Conservation (phyloP, 2,329 filamentous ascomycete species). For the Geosmithia flava region DNA sequence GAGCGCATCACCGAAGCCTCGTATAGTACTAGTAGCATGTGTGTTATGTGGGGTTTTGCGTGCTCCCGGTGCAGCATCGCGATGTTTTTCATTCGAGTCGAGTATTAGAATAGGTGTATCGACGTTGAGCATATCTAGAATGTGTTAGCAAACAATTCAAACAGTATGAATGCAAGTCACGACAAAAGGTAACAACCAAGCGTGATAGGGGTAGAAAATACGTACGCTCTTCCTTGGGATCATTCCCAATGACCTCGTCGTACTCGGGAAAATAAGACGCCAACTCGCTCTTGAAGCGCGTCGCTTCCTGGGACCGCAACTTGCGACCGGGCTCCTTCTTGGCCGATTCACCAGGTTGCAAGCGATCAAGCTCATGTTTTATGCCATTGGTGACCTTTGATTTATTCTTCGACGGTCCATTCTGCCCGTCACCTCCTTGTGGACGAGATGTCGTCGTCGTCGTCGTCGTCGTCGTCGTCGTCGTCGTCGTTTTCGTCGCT, state of each 20-base stretch:
- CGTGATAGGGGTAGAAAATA: slow-evolving; percentile 9
- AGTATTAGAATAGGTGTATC: slow-evolving; percentile 64
- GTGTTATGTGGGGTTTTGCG: slow-evolving; percentile 8
- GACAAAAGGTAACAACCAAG: too few species aligned
- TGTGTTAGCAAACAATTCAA: neutral
- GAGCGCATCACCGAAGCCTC: slow-evolving; percentile 41
- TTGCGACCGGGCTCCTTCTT: slow-evolving; percentile 52
- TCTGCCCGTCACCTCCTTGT: neutral
- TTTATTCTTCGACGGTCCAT: slow-evolving; percentile 33
- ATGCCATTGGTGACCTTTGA: slow-evolving; percentile 50
- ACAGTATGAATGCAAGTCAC: neutral
- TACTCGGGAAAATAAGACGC: slow-evolving; percentile 88
- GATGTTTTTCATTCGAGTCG: slow-evolving; percentile 30
- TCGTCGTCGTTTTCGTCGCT: neutral
- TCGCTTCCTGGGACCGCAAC: slow-evolving; percentile 75
- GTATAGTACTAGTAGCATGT: slow-evolving; percentile 20
- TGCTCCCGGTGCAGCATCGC: neutral
- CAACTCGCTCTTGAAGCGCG: slow-evolving; percentile 81
- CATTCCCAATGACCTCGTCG: slow-evolving; percentile 84
- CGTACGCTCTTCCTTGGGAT: slow-evolving; percentile 66
- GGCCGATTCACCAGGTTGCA: slow-evolving; percentile 36
- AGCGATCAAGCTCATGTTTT: slow-evolving; percentile 44
- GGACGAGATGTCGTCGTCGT: neutral
- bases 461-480: neutral
- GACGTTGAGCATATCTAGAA: slow-evolving; percentile 55